Base-by-base conservation (phyloP, 2,329 filamentous ascomycete genomes). In the Orbilia blumenaviensis region DNA sequence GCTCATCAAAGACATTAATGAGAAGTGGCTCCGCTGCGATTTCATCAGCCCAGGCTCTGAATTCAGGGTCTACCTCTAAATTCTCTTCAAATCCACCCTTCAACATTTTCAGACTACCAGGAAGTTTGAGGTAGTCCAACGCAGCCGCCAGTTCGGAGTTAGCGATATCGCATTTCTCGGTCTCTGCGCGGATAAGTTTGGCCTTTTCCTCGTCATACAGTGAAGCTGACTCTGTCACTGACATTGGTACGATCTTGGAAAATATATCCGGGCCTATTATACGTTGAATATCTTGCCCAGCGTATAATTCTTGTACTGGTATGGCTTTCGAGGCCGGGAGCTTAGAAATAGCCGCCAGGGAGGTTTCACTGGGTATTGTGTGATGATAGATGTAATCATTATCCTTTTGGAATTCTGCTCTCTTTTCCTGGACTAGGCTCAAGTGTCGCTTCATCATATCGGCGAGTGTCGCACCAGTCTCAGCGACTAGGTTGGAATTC, bases 321-420 rank as follows among this genome's bases (percentile, higher is more conserved):
- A 99, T 98, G 2, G 95, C 93, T 83, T 99, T 99, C 6, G 95
- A 94, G 0, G 95, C 96, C 3, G 94, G 93, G 14, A 98, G 86
- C 82, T 98, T 99, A 2, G 93, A 88, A 56, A 99, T 93, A 0
- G 91, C 87, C 0, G 92, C 85, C 10, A 99, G 85, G 27, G 90
- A 91, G 2, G 93, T 92, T 82, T 97, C 93, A 8, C 90, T 90
- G 0, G 95, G 94, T 1, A 99, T 90, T 0, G 89, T 90, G 80
- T 98, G 93, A 82, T 99, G 95, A 81, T 99, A 99, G 82, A 99
- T 97, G 83, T 95, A 98, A 82, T 99, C 95, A 79, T 99, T 99
- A 83, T 99, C 95, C 81, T 96, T 97, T 79, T 88, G 86, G 58
- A 94, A 87, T 76, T 92, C 90, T 16, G 86, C 85, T 21, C 97